Evolutionary conservation across 2,329 filamentous ascomycete species (phyloP).

Genomic region (Colletotrichum aenigma): DNA sequence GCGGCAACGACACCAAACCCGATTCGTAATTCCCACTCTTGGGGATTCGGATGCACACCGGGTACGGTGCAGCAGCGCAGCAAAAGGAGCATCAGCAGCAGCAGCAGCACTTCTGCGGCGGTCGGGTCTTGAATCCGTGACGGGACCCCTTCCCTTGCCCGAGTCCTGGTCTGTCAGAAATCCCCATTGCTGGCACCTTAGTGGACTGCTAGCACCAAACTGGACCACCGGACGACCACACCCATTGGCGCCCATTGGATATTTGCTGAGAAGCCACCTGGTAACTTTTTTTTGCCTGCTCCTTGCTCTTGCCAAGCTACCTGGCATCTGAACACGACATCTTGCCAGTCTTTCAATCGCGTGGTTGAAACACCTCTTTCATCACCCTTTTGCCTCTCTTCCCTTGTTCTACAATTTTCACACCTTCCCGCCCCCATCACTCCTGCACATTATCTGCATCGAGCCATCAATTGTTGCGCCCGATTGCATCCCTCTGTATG

Average conservation of each 20-base stretch:
- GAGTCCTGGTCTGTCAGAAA: not conserved
- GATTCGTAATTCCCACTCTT: not conserved
- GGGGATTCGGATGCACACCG: conserved; percentile 12
- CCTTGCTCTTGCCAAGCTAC: conserved; percentile 16
- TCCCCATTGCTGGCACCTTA: not conserved
- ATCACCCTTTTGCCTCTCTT: conserved; percentile 18
- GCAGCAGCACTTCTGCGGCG: conserved; percentile 2
- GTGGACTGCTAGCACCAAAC: not conserved
- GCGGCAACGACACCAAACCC: conserved; percentile 1
- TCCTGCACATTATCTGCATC: conserved; percentile 22
- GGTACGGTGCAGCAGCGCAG: not conserved
- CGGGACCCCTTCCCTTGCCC: not conserved
- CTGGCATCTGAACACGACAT: conserved; percentile 22
- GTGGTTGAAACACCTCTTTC: conserved; percentile 18
- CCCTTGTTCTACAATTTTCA: conserved; percentile 1
- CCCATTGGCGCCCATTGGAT: conserved; percentile 24
- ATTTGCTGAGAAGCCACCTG: conserved; percentile 19
- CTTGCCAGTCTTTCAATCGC: conserved; percentile 13
- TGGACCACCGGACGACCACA: conserved; percentile 3
- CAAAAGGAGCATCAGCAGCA: not conserved
- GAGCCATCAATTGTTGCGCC: conserved; percentile 4
- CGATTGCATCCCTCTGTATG: conserved; percentile 4
- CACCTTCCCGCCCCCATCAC: not conserved
- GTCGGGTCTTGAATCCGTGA: conserved; percentile 11
- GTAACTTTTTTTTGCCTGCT: conserved; percentile 18